phyloP scores from a whole-genome alignment of 2,329 filamentous ascomycete species.

The Colletotrichum truncatum region DNA sequence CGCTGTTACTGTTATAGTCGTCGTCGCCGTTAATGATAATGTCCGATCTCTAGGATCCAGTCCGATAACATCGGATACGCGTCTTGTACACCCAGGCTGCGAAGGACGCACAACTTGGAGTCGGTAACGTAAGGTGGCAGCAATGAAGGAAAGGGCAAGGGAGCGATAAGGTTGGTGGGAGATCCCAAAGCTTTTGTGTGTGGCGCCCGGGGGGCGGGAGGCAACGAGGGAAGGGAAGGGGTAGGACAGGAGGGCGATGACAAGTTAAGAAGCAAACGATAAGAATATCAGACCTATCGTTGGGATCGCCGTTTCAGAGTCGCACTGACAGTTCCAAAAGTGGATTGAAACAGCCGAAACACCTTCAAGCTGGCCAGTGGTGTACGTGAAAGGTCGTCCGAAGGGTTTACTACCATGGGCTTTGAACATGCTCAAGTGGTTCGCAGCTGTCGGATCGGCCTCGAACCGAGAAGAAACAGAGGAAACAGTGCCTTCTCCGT shows the following conservation, averaged over 20 bases:
- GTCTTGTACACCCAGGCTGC: constrained; percentile 27
- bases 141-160: not conserved
- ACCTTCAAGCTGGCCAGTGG: constrained; percentile 41
- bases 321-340: constrained; percentile 45
- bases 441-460: constrained; percentile 31
- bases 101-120: constrained; percentile 26
- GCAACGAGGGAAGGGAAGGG: constrained; percentile 16
- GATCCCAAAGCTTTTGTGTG: constrained; percentile 31
- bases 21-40: not conserved
- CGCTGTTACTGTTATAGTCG: not conserved
- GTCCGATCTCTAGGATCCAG: constrained; percentile 29
- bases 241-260: constrained; percentile 26
- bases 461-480: constrained; percentile 33
- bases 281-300: constrained; percentile 42
- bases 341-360: constrained; percentile 52
- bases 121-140: constrained; percentile 20
- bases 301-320: constrained; percentile 50
- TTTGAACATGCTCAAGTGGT: constrained; percentile 33
- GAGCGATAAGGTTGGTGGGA: constrained; percentile 28
- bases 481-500: constrained; percentile 17
- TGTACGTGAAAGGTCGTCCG: constrained; percentile 35
- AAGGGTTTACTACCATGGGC: constrained; percentile 33
- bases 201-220: constrained; percentile 28
- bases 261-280: constrained; percentile 33
- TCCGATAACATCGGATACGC: constrained; percentile 30